phyloP scores from a whole-genome alignment of 352 stramenopile genomes.

The Aphanomyces euteiches region DNA sequence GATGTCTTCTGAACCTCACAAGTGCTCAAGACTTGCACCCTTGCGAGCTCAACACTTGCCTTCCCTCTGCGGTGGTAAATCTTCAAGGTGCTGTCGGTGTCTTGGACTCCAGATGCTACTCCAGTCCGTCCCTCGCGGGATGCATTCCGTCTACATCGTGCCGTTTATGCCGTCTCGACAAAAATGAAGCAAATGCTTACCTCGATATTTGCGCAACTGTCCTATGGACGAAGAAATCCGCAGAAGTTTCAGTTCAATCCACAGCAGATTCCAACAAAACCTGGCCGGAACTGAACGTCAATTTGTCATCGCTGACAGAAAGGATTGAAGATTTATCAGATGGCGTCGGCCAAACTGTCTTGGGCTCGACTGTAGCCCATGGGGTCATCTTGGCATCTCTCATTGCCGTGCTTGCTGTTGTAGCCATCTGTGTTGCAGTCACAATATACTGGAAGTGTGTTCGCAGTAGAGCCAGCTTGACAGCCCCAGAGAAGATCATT shows the following conservation, averaged over 20 bases:
- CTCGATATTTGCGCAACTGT: background rate
- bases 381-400: background rate
- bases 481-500: too few species aligned
- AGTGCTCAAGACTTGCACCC: slow-evolving; percentile 9
- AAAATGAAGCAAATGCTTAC: slow-evolving; percentile 14
- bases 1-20: slow-evolving; percentile 2
- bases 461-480: background rate
- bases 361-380: slow-evolving; percentile 3
- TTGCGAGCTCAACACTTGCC: slow-evolving; percentile 10
- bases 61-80: slow-evolving; percentile 6
- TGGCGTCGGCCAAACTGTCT: slow-evolving; percentile 3
- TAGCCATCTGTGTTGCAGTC: background rate
- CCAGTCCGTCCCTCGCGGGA: background rate
- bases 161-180: slow-evolving; percentile 9
- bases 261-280: background rate
- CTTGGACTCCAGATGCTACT: background rate
- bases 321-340: background rate
- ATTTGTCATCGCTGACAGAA: background rate
- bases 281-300: background rate
- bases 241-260: background rate
- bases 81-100: slow-evolving; percentile 4
- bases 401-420: slow-evolving; percentile 1
- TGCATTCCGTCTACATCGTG: slow-evolving; percentile 13
- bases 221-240: background rate
- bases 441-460: slow-evolving; percentile 5